Base-by-base conservation (phyloP, 2,329 filamentous ascomycete genomes). In the Camptophora hylomeconis region DNA sequence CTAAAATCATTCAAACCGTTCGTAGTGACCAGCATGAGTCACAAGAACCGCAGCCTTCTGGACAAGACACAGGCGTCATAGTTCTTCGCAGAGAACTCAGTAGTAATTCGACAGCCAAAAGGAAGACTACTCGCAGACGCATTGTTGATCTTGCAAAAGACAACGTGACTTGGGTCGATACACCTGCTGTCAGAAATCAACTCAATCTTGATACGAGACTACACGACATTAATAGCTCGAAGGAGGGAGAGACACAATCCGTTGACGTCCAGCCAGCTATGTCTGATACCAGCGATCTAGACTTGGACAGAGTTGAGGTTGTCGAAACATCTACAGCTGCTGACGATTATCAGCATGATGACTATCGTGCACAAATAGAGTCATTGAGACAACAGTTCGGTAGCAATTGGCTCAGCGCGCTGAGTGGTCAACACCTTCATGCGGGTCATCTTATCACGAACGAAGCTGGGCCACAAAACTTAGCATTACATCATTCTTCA, bases 311-410 rank as follows among this genome's bases (percentile, higher is more conserved):
- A n/a, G n/a, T 8, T 37, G 33, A 9, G 33, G 34, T 32, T 37
- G 28, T 26, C 26, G 24, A 32, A 36, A 33, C 24, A 27, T 21
- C 26, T 32, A 33, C 32, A 34, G 23, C 26, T 31, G 33, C 32
- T 31, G 34, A 21, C 35, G 20, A 32, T 39, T 31, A 37, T 7
- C 20, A 41, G 10, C 78, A 79, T 30, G 81, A 89, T 46, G 61
- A 81, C 5, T 95, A 93, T 54, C 74, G 80, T 33, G 80, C 80
- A 51, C 89, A 89, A 53, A 78, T 95, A 31, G 84, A 93, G 53
- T 75, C 80, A 3, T 59, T 94, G 30, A 77, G 84, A 37, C 78
- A 78, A 46, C 82, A 87, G 46, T 76, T 93, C 40, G 86, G 86
- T 17, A 82, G 75, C 44, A 80, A 75, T 20, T 98, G 92, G 68